Evolutionary conservation across 768 basidiomycete genomes (phyloP).

Genomic region (Tephrocybe sp.): DNA sequence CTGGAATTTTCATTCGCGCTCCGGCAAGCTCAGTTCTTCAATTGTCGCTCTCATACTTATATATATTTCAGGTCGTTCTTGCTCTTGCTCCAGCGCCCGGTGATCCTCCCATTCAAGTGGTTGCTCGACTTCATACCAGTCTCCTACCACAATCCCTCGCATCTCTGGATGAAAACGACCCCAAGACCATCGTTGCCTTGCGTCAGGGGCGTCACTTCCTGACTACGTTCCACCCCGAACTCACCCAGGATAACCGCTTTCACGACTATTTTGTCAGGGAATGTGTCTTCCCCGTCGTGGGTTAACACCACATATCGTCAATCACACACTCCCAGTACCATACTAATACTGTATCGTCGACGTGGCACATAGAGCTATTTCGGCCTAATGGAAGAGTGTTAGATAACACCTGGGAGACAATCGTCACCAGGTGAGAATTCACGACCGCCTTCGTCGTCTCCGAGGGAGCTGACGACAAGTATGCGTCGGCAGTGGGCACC

Average conservation of each 20-base stretch:
- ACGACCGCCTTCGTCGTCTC: no score
- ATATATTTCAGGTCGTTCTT: conserved; percentile 57
- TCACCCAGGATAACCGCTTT: conserved; percentile 84
- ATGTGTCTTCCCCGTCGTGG: conserved; percentile 52
- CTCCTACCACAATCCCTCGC: conserved; percentile 36
- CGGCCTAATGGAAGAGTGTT: not conserved
- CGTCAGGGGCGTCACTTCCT: conserved; percentile 83
- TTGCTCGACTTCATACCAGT: conserved; percentile 42
- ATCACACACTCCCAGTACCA: not conserved
- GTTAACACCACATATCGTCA: conserved; percentile 2
- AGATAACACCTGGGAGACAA: not conserved
- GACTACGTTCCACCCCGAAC: conserved; percentile 93
- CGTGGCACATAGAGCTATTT: not conserved
- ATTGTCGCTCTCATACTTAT: not conserved
- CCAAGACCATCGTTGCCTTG: conserved; percentile 76
- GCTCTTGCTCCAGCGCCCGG: conserved; percentile 42
- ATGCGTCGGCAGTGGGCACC: no score
- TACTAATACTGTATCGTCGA: not conserved
- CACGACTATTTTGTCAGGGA: conserved; percentile 88
- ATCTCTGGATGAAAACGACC: conserved; percentile 49
- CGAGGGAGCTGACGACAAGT: no score
- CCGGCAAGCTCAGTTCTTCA: conserved; percentile 53
- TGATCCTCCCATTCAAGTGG: conserved; percentile 64
- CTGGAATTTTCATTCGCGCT: conserved; percentile 91
- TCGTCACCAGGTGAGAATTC: not conserved